These are phyloP conservation scores for Monascus purpureus DNA, from an alignment of 495 filamentous ascomycete species.

Conservation along the genomic window DNA sequence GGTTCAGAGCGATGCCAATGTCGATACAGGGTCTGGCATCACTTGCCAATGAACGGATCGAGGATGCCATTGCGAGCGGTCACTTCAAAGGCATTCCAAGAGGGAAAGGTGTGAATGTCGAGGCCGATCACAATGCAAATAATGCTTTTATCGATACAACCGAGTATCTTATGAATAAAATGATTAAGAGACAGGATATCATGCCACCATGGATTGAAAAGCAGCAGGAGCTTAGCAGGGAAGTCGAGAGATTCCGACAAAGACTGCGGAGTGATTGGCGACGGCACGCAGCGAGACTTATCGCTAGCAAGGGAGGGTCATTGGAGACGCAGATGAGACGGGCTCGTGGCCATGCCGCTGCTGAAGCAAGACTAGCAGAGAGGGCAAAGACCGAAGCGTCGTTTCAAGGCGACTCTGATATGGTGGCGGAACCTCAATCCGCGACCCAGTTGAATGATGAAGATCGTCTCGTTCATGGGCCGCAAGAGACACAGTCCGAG, in stretches of 20 bases:
- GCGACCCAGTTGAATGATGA: constrained; percentile 11
- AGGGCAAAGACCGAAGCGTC: constrained; percentile 31
- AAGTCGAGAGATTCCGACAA: constrained; percentile 53
- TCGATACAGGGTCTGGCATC: constrained; percentile 66
- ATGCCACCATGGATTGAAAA: constrained; percentile 72
- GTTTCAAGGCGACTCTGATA: constrained; percentile 11
- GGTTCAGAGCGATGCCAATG: constrained; percentile 60
- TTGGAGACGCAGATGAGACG: constrained; percentile 61
- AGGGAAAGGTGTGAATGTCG: constrained; percentile 53
- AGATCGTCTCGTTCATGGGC: constrained; percentile 11
- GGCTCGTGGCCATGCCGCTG: constrained; percentile 59
- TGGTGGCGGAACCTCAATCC: constrained; percentile 4
- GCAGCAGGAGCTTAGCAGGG: constrained; percentile 74
- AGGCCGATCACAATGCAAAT: constrained; percentile 66
- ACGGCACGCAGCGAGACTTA: constrained; percentile 66
- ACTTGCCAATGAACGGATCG: constrained; percentile 85
- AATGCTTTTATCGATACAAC: constrained; percentile 93
- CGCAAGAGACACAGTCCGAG: constrained; percentile 1
- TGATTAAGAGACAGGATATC: constrained; percentile 81
- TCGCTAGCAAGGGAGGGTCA: constrained; percentile 65
- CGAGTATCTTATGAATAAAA: constrained; percentile 97
- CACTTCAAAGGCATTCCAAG: constrained; percentile 82
- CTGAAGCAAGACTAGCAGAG: constrained; percentile 44
- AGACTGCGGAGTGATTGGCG: constrained; percentile 75
- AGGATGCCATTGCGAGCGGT: constrained; percentile 82